Base-by-base conservation (phyloP, 2,329 filamentous ascomycete species). In the Xylaria polymorpha region DNA sequence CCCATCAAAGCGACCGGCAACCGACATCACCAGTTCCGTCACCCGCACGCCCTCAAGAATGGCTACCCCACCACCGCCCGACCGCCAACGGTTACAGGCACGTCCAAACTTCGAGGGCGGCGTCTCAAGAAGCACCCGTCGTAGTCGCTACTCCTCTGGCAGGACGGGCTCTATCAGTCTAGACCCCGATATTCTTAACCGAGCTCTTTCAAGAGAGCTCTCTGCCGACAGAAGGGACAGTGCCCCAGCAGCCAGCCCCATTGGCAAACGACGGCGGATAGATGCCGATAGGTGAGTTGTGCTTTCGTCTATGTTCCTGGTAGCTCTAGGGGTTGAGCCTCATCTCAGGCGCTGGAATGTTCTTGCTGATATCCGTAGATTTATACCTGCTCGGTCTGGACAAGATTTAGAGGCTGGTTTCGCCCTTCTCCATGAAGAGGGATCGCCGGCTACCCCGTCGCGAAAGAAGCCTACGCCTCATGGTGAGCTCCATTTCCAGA, bases 331-430 rank as follows among this genome's bases (percentile, higher is more conserved):
- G 15, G 29, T 29, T 6, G 14, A 20, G 46, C 35, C 18, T 41
- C 37, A 22, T 55, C 22, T 14, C 9, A 20, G 3, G 25, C 32
- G 10, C 32, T 43, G 4, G 32, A 60, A 18, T 18, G 32, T 8
- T 12, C 9, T 65, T 20, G 61, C 67, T 73, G 60, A 74, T 43
- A 63, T 62, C 65, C 25, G 41, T 78, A 97, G 96, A 76, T 99
- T 99, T 79, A 98, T 99, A 74, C 96, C 96, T 35, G 97, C 96
- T 75, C 89, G 96, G 50, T 91, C 94, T 72, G 96, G 95, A 6
- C 94, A 97, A 80, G 96, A 99, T 80, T 85, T 98, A 29, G 92
- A 95, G 79, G 94, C 95, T 62, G 97, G 94, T 80, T 98, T 96
- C 81, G 97, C 91, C 78, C 84, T 98, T 64, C 85, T 98, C 35